Evolutionary conservation across 805 yeast species (phyloP), one percentile per base, ranked within the genome.

Genomic region (Isabelozyma pseudorhagii): DNA sequence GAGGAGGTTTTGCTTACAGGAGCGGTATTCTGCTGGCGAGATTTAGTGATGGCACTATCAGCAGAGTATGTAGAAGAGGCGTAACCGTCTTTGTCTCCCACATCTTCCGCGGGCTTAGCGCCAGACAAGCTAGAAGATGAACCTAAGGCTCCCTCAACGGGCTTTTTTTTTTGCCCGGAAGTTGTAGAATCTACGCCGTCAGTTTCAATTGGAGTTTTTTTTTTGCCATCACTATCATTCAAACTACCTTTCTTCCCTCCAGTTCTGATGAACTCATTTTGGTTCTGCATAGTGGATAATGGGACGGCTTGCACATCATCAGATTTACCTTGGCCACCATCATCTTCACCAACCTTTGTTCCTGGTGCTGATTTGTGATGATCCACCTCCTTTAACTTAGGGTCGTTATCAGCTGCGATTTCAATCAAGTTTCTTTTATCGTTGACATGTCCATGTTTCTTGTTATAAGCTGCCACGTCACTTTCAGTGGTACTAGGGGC

Each of bases 381-480:
- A n/a, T 54, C 45, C 13, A 54, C 38, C 8, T 49, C 46, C 28
- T 40, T 42, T 29, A 57, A 51, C 8, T 38, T 47, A 4, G 55
- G 55, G 34, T 44, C 48, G 21, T 45, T 31, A 31, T 55, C 65
- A 41, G 60, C 68, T 15, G 71, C 71, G 15, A 59, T 56, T 39
- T 67, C 67, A 25, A 67, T 51, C 52, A 67, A 56, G 25, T 66
- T 58, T 29, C 62, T 51, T 42, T 58, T 54, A 29, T 62, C 63
- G 45, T 52, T 47, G 34, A 46, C 54, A 48, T 50, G 48, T 6
- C 67, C 66, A 40, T 58, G 65, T 54, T 64, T 54, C 56, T 58
- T 64, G 57, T 67, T 67, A 58, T 64, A 54, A 7, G 61, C 59
- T 14, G 56, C 60, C 29, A 64, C 58, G 14, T 58, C 63, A 2